Conservation (phyloP, 2,329 filamentous ascomycete species). For the Nemania abortiva region DNA sequence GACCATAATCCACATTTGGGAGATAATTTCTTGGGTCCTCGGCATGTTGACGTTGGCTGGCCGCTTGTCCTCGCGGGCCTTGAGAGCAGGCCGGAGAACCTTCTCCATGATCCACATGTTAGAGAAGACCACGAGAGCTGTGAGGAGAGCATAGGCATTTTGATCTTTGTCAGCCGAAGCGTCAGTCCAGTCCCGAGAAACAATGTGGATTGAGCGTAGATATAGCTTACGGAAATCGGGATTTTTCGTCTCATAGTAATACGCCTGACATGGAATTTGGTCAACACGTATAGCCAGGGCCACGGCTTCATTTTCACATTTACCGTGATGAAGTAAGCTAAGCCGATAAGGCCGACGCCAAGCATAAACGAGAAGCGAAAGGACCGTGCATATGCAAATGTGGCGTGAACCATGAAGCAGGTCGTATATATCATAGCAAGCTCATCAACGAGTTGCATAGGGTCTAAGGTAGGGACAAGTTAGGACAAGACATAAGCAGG, state of each 20-base stretch:
- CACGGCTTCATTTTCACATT: conserved; percentile 53
- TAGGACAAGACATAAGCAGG: conserved; percentile 1
- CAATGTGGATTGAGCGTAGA: neutral
- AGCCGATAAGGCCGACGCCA: conserved; percentile 65
- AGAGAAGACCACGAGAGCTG: conserved; percentile 75
- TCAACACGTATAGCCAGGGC: conserved; percentile 32
- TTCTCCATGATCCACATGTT: conserved; percentile 80
- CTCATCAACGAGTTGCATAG: conserved; percentile 71
- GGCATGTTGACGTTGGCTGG: conserved; percentile 52
- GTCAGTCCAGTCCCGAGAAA: conserved; percentile 12
- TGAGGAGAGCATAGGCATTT: conserved; percentile 78
- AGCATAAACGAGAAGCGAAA: conserved; percentile 63
- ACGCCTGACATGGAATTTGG: conserved; percentile 50
- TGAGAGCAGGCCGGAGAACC: conserved; percentile 60
- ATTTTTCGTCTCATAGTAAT: conserved; percentile 84
- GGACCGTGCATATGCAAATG: conserved; percentile 77
- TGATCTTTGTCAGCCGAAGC: conserved; percentile 27
- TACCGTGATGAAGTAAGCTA: conserved; percentile 78
- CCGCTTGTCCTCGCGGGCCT: conserved; percentile 61
- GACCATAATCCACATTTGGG: conserved; percentile 82
- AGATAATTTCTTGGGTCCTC: conserved; percentile 54
- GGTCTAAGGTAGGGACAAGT: conserved; percentile 55
- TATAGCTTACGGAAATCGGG: conserved; percentile 81
- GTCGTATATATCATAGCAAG: conserved; percentile 72
- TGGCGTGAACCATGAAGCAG: conserved; percentile 70